phyloP scores from a whole-genome alignment of 352 stramenopile genomes.

The Phytophthora sp. region DNA sequence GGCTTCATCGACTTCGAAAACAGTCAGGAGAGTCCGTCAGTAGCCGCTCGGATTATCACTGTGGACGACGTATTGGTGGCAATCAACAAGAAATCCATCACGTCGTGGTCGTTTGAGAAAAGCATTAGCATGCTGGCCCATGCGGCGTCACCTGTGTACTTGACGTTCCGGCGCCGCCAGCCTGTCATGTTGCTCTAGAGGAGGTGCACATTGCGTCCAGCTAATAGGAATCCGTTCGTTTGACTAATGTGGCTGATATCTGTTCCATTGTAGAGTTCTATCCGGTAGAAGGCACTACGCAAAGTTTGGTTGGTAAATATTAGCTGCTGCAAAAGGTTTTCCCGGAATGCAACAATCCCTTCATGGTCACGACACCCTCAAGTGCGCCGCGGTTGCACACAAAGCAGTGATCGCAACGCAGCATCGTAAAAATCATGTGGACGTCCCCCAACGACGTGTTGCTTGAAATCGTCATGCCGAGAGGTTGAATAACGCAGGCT shows the following conservation, averaged over 20 bases:
- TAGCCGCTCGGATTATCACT: slow-evolving; percentile 78
- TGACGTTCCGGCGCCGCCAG: slow-evolving; percentile 77
- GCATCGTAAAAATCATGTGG: slow-evolving; percentile 89
- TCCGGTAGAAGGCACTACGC: no score
- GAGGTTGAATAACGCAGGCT: slow-evolving; percentile 60
- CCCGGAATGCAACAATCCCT: slow-evolving; percentile 57
- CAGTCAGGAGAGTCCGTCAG: slow-evolving; percentile 79
- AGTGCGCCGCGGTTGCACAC: slow-evolving; percentile 80
- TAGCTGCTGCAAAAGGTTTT: slow-evolving; percentile 34
- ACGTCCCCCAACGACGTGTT: slow-evolving; percentile 76
- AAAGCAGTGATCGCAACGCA: slow-evolving; percentile 84
- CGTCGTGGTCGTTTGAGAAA: slow-evolving; percentile 85
- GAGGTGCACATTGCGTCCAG: slow-evolving; percentile 4
- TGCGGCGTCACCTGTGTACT: slow-evolving; percentile 82
- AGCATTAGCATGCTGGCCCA: slow-evolving; percentile 85
- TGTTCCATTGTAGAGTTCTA: neutral
- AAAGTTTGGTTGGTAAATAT: neutral
- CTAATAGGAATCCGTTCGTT: slow-evolving; percentile 23
- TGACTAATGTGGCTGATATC: slow-evolving; percentile 14
- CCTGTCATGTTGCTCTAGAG: slow-evolving; percentile 68
- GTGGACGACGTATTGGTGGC: slow-evolving; percentile 80
- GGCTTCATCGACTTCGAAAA: slow-evolving; percentile 87
- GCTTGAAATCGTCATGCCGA: slow-evolving; percentile 75
- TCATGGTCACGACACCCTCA: slow-evolving; percentile 76
- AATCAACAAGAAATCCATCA: slow-evolving; percentile 91